Conservation (phyloP, 2,329 filamentous ascomycete genomes). For the Colletotrichum eleusines region DNA sequence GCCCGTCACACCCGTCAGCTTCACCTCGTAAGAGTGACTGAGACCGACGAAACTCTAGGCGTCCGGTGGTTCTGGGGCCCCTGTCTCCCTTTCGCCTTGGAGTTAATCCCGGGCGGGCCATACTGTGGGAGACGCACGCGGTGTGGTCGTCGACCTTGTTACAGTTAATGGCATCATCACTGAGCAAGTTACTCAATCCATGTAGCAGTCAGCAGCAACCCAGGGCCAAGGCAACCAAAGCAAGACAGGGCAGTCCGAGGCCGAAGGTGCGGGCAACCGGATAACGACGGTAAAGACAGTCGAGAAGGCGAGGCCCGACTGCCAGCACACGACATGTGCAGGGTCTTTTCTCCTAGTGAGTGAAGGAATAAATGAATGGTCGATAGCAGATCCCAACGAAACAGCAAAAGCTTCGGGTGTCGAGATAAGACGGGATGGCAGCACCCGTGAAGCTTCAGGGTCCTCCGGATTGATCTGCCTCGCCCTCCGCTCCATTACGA, state of each 20-base stretch:
- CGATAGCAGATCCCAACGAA: constrained; percentile 18
- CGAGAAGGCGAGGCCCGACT: not conserved
- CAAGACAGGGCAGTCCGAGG: constrained; percentile 18
- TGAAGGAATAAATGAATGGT: constrained; percentile 8
- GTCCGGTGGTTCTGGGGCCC: constrained; percentile 26
- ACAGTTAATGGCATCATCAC: constrained; percentile 33
- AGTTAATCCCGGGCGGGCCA: constrained; percentile 26
- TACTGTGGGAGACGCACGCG: not conserved
- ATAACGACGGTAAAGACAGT: not conserved
- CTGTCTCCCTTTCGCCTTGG: constrained; percentile 32
- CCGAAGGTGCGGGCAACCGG: not conserved
- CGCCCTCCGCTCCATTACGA: constrained; percentile 36
- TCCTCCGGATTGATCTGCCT: constrained; percentile 38
- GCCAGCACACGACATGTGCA: constrained; percentile 16
- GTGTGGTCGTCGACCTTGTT: constrained; percentile 18
- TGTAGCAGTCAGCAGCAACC: constrained; percentile 17
- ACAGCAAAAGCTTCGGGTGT: constrained; percentile 35
- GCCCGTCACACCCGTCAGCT: constrained; percentile 25
- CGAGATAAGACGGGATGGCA: constrained; percentile 42
- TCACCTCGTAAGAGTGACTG: constrained; percentile 1
- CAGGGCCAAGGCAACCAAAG: constrained; percentile 4
- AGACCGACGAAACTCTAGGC: constrained; percentile 9
- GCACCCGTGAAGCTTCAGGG: constrained; percentile 40
- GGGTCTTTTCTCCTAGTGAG: not conserved
- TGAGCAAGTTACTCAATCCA: constrained; percentile 30